Evolutionary conservation across 768 basidiomycete species (phyloP), one percentile per base, ranked within the genome.

Genomic region (Pulveroboletus ravenelii): DNA sequence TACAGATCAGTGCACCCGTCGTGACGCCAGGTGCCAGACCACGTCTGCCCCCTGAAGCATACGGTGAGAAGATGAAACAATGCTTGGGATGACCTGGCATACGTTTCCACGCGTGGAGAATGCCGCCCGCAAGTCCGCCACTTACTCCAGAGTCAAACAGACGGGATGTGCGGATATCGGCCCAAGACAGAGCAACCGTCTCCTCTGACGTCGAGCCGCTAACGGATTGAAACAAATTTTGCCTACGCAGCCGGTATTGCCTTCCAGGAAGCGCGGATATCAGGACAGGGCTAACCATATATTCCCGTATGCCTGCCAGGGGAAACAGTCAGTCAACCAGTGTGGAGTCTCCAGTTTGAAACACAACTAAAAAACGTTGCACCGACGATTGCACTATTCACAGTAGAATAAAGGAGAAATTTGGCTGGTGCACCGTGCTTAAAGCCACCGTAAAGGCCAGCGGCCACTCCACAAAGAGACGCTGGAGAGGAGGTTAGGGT

Each of bases 301-400:
- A 89, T 74, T 93, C 92, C 52, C 89, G 80, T 46, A 87, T 64
- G 51, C 80, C 92, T 93, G 55, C 14, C 45, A 41, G 29, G 45
- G 35, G 31, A 45, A 3, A 38, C 15, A 25, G 32, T 54, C 41
- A 45, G 44, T 56, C 14, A 0, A 42, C 40, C 23, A 23, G 31
- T 5, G 15, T 12, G 30, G 3, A 3, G 9, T 40, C 15, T 12
- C 34, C 1, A 14, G 8, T 23, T 41, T 20, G 38, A 4, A 29
- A 52, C 29, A 72, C 85, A 47, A 92, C 92, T 77, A 67, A 93
- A 93, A 70, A 93, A 93, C 0, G 82, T 78, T 9, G 80, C 74
- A 6, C 87, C 82, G 10, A 80, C 84, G 15, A 91, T 70, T 20
- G 81, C 82, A 41, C 83, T 81, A 62, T 93, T 93, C 18, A 87